These are phyloP conservation scores for Laguncularia racemosa DNA, from an alignment of 345 rosid species.

Conservation along the genomic window DNA sequence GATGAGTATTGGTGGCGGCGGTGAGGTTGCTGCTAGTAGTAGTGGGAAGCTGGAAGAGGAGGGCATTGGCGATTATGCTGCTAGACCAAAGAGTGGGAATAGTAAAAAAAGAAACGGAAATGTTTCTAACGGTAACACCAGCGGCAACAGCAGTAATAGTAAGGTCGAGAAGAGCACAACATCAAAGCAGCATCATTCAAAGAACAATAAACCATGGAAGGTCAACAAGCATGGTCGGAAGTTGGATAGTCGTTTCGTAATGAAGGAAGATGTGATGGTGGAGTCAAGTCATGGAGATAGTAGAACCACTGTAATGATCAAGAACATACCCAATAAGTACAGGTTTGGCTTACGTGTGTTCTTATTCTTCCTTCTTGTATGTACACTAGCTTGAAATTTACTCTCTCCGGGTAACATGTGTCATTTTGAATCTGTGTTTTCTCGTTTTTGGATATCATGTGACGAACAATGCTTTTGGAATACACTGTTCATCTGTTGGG, in stretches of 20 bases:
- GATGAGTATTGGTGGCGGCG: constrained; percentile 18
- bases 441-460: too few species aligned
- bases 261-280: constrained; percentile 40
- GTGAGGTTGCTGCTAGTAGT: not conserved
- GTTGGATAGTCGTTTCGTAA: constrained; percentile 42
- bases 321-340: constrained; percentile 96
- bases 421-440: not conserved
- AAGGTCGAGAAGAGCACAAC: not conserved
- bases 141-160: not conserved
- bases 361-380: not conserved
- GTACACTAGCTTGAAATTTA: too few species aligned
- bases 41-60: not conserved
- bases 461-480: too few species aligned
- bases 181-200: constrained; percentile 20
- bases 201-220: constrained; percentile 39
- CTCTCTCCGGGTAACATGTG: too few species aligned
- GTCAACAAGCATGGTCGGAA: constrained; percentile 31
- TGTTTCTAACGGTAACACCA: constrained; percentile 11
- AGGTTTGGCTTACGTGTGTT: constrained; percentile 28
- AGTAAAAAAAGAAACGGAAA: constrained; percentile 23
- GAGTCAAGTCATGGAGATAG: constrained; percentile 49
- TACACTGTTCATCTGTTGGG: too few species aligned
- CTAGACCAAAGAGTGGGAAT: constrained; percentile 3
- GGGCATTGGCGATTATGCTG: not conserved
- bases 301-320: constrained; percentile 94